Evolutionary conservation across 2,329 filamentous ascomycete genomes (phyloP), one percentile per base, ranked within the genome.

Genomic region (Hypoxylon rubiginosum): DNA sequence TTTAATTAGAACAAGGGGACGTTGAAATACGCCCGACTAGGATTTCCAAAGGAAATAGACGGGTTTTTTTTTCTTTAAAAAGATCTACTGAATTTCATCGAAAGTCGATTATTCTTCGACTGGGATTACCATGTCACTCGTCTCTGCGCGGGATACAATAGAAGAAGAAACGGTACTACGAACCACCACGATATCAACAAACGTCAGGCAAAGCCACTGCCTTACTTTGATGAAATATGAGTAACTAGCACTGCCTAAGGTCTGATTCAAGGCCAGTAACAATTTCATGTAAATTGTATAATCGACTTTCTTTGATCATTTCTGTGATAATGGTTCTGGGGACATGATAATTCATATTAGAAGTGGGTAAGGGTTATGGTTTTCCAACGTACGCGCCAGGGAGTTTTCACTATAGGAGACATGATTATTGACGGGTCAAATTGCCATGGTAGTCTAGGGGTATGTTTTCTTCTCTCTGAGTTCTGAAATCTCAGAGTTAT

Each of bases 1-100:
- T 13, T 8, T 15, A 43, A 19, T 39, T 50, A 11, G 28, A 46
- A 30, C 28, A 5, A 7, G 8, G 41, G 43, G 26, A 24, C 28
- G 19, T 56, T 46, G 9, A 43, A 54, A 28, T 56, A 48, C 26
- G 3, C 6, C 53, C 41, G 24, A 39, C 51, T 43, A 17, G 17
- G 7, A 30, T 39, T 36, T 15, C 49, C 39, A 21, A 3, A 30
- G 19, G 26, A 50, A 30, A 15, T 39, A 13, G 13, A 39, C 4
- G 36, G n/a, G n/a, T n/a, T n/a, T 10, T 13, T 30, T 9, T 30
- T 30, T 30, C 6, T 30, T 30, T 7, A 9, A 30, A 1, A 6
- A 30, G 5, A 24, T 24, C 28, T 7, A 30, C 28, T 7, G 1
- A 30, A 30, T 30, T 30, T 30, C 8, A 3, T 28, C 26, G 3